Evolutionary conservation across 371 early-diverging fungal genomes (phyloP).

Genomic region (Lichtheimia ramosa): DNA sequence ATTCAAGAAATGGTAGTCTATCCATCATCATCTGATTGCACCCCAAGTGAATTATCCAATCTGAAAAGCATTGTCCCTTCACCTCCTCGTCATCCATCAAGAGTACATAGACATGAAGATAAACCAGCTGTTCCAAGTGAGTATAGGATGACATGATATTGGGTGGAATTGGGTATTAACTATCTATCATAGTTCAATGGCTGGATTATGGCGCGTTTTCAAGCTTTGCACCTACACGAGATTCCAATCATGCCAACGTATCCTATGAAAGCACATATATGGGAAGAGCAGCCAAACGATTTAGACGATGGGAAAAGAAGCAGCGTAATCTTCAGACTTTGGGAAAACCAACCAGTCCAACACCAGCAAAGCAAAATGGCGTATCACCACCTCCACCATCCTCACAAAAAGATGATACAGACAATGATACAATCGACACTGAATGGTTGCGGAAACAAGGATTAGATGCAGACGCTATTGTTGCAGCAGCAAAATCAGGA

Average conservation of each 20-base stretch:
- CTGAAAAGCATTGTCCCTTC: conserved; percentile 33
- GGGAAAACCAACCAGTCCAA: not conserved
- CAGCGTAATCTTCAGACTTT: conserved; percentile 17
- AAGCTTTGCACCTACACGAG: conserved; percentile 50
- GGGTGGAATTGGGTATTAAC: not conserved
- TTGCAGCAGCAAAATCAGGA: conserved; percentile 21
- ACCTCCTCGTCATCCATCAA: conserved; percentile 29
- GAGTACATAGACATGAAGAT: conserved; percentile 33
- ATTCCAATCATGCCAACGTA: conserved; percentile 46
- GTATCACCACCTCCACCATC: not conserved
- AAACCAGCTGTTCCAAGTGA: conserved; percentile 40
- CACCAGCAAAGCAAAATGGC: not conserved
- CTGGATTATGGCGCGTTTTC: conserved; percentile 52
- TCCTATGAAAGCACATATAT: conserved; percentile 46
- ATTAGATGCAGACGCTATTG: conserved; percentile 33
- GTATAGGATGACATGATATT: not conserved
- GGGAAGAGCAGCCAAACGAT: conserved; percentile 39
- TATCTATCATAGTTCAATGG: conserved; percentile 37
- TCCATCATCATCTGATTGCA: conserved; percentile 19
- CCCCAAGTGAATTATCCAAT: conserved; percentile 17
- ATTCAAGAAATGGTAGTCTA: conserved; percentile 38
- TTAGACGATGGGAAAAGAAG: conserved; percentile 24
- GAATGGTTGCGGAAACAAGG: conserved; percentile 42
- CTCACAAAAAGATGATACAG: conserved; percentile 1
- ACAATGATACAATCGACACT: conserved; percentile 25